Conservation (phyloP, 306 rosid genomes). For the Inga leiocalycina region DNA sequence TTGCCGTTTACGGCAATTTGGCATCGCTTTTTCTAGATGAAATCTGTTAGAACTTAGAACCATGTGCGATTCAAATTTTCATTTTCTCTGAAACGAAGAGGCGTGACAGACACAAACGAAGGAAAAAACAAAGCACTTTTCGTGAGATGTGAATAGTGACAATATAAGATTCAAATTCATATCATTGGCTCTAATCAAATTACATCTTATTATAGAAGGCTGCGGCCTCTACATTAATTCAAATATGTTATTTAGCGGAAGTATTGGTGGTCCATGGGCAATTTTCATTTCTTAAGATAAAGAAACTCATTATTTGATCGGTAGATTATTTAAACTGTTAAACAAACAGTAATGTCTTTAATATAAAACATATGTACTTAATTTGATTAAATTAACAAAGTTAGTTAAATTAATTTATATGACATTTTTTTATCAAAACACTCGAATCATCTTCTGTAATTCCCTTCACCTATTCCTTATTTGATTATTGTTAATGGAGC, state of each 20-base stretch:
- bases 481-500: rapidly evolving
- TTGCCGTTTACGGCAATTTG: neutral
- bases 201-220: neutral
- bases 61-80: neutral
- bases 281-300: no score
- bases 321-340: no score
- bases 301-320: no score
- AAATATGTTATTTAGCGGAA: neutral
- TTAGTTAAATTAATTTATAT: no score
- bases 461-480: no score
- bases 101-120: neutral
- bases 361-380: no score
- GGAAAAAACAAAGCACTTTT: neutral
- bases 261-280: neutral
- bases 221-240: neutral
- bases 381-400: no score
- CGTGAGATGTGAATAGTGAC: neutral
- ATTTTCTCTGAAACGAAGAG: neutral
- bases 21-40: neutral
- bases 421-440: no score
- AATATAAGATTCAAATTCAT: neutral
- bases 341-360: no score
- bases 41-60: neutral
- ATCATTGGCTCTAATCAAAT: neutral
- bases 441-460: no score